These are phyloP conservation scores for Backusella liffmaniae DNA, from an alignment of 192 early-diverging fungal genomes.

Conservation along the genomic window DNA sequence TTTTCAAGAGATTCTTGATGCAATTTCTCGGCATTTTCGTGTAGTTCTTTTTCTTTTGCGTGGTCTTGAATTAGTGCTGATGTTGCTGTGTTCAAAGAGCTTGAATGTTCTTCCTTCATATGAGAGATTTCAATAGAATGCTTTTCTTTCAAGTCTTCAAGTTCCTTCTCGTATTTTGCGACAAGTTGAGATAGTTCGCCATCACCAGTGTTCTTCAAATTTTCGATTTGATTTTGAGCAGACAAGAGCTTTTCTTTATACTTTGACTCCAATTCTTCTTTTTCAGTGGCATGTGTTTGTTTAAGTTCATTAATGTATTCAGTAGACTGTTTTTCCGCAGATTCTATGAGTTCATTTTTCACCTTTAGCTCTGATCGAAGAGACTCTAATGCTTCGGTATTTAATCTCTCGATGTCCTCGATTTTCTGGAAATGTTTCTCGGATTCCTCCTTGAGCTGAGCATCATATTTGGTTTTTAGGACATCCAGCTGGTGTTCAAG, in stretches of 20 bases:
- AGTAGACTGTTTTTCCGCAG: neutral
- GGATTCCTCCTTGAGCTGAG: neutral
- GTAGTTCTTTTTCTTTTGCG: neutral
- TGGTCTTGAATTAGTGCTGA: neutral
- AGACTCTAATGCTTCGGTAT: neutral
- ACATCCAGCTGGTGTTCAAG: neutral
- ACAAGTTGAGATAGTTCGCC: slow-evolving; percentile 7
- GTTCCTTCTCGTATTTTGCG: slow-evolving; percentile 1
- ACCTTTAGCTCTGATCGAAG: neutral
- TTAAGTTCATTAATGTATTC: neutral
- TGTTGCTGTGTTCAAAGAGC: neutral
- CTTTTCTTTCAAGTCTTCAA: neutral
- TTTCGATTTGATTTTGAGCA: slow-evolving; percentile 1
- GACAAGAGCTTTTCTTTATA: neutral
- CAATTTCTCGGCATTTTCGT: neutral
- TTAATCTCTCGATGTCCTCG: neutral
- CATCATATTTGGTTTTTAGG: neutral
- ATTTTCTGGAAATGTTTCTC: neutral
- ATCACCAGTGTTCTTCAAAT: slow-evolving; percentile 1
- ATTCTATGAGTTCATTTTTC: neutral
- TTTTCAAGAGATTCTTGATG: neutral
- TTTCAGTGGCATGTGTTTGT: neutral
- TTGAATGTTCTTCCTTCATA: neutral
- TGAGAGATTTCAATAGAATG: neutral
- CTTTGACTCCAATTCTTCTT: neutral